phyloP scores from a whole-genome alignment of 352 stramenopile species.

The Phytopythium kandeliae region DNA sequence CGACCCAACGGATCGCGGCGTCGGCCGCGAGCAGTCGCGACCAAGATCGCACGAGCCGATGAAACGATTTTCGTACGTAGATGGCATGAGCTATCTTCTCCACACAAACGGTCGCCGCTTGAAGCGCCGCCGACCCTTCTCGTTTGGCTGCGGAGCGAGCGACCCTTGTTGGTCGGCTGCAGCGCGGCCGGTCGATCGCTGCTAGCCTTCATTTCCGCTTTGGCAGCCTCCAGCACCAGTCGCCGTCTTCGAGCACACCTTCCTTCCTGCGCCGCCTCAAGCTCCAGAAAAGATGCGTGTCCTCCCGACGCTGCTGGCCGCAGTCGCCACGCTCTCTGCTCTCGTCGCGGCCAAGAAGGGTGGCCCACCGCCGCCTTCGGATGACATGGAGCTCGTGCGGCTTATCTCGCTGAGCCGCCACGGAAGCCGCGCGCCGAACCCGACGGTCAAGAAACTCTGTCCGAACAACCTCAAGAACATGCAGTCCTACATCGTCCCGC shows the following conservation, averaged over 20 bases:
- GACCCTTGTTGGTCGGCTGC: not conserved
- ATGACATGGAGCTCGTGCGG: conserved; percentile 50
- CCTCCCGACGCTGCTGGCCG: conserved; percentile 14
- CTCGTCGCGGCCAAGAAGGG: conserved; percentile 8
- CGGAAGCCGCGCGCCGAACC: conserved; percentile 66
- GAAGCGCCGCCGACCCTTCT: not conserved
- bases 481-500: conserved; percentile 50
- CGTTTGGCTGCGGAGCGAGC: not conserved
- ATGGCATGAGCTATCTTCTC: too few species aligned
- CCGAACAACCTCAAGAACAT: conserved; percentile 63
- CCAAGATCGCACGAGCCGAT: too few species aligned
- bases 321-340: conserved; percentile 10
- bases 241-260: not conserved
- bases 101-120: too few species aligned
- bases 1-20: not conserved
- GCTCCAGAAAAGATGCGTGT: conserved; percentile 20
- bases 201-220: conserved; percentile 1
- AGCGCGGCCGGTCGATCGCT: not conserved
- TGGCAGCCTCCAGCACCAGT: conserved; percentile 4
- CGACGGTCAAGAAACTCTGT: conserved; percentile 49
- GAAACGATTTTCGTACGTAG: too few species aligned
- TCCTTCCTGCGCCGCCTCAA: not conserved
- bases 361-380: not conserved
- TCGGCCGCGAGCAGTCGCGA: too few species aligned
- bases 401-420: conserved; percentile 69